phyloP scores from a whole-genome alignment of 208 protist genomes.

The Leishmania mexicana region DNA sequence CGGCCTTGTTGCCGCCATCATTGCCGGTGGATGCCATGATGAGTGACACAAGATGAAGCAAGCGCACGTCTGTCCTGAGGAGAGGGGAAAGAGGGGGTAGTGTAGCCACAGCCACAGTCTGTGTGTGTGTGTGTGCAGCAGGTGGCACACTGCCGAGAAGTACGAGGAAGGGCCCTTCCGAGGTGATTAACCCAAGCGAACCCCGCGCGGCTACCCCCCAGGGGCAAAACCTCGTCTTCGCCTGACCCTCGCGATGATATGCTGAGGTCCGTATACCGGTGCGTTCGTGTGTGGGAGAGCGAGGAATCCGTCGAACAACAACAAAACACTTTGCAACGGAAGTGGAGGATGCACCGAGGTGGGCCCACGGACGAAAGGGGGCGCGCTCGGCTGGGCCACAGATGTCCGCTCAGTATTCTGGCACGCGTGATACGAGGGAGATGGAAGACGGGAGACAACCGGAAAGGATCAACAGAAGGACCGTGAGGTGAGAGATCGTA shows the following conservation, averaged over 20 bases:
- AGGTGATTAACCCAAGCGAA: neutral
- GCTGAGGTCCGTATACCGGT: neutral
- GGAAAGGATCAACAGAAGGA: neutral
- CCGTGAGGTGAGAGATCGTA: neutral
- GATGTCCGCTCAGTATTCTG: neutral
- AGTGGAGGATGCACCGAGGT: neutral
- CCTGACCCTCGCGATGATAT: neutral
- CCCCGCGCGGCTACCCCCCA: neutral
- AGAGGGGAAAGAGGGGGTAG: neutral
- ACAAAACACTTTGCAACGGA: neutral
- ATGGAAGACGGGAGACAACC: neutral
- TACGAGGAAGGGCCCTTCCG: neutral
- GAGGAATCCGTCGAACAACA: neutral
- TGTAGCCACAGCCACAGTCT: neutral
- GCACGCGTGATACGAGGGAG: neutral
- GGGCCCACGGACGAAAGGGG: neutral
- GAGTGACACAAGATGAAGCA: neutral
- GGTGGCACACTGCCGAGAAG: neutral
- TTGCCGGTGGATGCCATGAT: constrained; percentile 1
- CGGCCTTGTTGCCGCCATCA: neutral
- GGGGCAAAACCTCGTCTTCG: neutral
- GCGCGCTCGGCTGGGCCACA: neutral
- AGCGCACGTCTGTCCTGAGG: neutral
- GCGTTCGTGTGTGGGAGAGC: neutral
- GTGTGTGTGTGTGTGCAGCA: neutral